These are phyloP conservation scores for Ophiosphaerella herpotricha DNA, from an alignment of 2,329 filamentous ascomycete species.

Conservation along the genomic window DNA sequence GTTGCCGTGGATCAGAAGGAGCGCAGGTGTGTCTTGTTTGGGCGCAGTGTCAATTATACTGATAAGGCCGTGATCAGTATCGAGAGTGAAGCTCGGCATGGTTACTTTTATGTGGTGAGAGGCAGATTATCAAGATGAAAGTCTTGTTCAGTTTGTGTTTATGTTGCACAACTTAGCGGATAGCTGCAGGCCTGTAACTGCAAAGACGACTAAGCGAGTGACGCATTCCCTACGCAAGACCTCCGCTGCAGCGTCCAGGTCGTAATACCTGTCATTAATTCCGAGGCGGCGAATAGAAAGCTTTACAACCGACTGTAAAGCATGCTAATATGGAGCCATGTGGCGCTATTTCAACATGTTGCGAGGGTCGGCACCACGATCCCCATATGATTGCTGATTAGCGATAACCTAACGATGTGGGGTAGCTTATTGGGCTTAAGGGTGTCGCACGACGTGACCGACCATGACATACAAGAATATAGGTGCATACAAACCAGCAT, in stretches of 20 bases:
- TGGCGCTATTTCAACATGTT: slow-evolving; percentile 4
- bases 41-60: slow-evolving; percentile 25
- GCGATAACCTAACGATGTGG: too few relatives aligned
- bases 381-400: too few relatives aligned
- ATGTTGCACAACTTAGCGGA: background rate
- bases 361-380: background rate
- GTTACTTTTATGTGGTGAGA: background rate
- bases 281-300: background rate
- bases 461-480: too few relatives aligned
- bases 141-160: background rate
- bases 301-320: background rate
- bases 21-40: slow-evolving; percentile 19
- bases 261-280: background rate
- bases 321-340: background rate
- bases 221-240: background rate
- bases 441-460: too few relatives aligned
- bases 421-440: too few relatives aligned
- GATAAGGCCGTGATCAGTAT: slow-evolving; percentile 28
- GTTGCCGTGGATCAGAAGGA: slow-evolving; percentile 42
- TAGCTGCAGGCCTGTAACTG: background rate
- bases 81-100: slow-evolving; percentile 23
- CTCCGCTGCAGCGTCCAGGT: background rate
- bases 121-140: background rate
- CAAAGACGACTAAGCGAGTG: background rate
- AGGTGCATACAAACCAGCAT: too few relatives aligned